These are phyloP conservation scores for Puccinia sorghi DNA, from an alignment of 1,284 basidiomycete genomes.

Conservation along the genomic window DNA sequence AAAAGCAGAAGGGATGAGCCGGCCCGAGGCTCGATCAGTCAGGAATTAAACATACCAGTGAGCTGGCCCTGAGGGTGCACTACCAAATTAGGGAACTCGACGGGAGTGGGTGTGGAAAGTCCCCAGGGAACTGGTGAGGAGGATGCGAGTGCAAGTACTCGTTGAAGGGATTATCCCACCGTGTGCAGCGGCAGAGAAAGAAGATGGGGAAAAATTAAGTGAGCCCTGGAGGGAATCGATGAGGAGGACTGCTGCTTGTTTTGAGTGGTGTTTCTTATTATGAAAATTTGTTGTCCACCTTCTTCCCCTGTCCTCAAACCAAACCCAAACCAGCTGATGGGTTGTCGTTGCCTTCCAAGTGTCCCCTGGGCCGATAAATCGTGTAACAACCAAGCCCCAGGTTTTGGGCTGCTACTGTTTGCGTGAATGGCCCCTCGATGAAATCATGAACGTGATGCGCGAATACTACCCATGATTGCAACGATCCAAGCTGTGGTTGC, in stretches of 20 bases:
- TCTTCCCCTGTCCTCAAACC: background rate
- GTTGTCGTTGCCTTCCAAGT: background rate
- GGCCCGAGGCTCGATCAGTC: background rate
- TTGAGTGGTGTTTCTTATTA: constrained; percentile 8
- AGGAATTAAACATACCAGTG: background rate
- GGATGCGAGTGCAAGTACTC: background rate
- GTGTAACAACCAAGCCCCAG: constrained; percentile 19
- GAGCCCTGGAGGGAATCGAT: background rate
- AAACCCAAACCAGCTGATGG: background rate
- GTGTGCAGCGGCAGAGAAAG: background rate
- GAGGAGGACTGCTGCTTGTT: background rate
- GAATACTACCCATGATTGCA: background rate
- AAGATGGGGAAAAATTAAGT: background rate
- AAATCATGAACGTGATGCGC: constrained; percentile 1
- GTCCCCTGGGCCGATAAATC: background rate
- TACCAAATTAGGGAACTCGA: too few species aligned
- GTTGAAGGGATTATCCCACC: background rate
- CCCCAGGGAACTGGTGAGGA: background rate
- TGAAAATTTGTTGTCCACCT: background rate
- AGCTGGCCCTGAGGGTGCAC: too few species aligned
- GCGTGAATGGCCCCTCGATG: constrained; percentile 4
- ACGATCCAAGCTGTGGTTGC: too few species aligned
- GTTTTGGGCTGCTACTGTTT: background rate
- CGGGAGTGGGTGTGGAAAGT: background rate
- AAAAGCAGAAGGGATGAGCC: background rate